Conservation (phyloP, 352 stramenopile species). For the Phytopythium cucurbitacearum region DNA sequence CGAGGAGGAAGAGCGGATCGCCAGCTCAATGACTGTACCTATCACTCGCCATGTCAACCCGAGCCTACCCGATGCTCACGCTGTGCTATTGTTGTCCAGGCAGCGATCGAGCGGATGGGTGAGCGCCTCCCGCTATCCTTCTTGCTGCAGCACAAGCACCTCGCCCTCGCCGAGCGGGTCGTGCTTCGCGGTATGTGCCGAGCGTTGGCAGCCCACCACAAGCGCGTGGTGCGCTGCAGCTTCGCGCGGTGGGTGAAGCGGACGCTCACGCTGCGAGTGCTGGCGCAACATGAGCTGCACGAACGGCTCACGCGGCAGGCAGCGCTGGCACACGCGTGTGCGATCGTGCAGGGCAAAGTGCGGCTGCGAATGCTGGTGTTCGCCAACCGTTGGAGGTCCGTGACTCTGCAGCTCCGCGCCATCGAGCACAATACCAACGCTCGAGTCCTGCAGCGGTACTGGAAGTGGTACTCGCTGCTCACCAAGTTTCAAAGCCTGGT, state of each 20-base stretch:
- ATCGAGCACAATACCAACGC: constrained; percentile 16
- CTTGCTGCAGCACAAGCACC: constrained; percentile 11
- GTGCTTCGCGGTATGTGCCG: constrained; percentile 14
- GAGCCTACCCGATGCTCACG: too few species aligned
- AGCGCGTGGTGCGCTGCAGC: constrained; percentile 5
- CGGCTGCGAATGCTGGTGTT: constrained; percentile 4
- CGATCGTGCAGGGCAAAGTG: constrained; percentile 30
- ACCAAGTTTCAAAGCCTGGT: constrained; percentile 13
- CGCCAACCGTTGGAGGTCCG: constrained; percentile 9
- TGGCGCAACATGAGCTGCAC: constrained; percentile 18
- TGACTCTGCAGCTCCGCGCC: constrained; percentile 8
- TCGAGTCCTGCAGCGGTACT: constrained; percentile 19
- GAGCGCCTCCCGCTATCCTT: constrained; percentile 19
- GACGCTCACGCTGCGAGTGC: constrained; percentile 15
- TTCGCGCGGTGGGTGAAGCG: constrained; percentile 17
- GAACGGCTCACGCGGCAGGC: constrained; percentile 15
- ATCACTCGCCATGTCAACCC: not conserved
- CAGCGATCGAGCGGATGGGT: constrained; percentile 8
- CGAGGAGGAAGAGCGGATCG: not conserved
- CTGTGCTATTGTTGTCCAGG: not conserved
- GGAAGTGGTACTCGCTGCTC: constrained; percentile 16
- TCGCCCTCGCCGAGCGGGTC: constrained; percentile 17
- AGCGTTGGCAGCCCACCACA: constrained; percentile 12
- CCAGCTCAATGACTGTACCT: constrained; percentile 1
- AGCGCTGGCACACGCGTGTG: constrained; percentile 29